Base-by-base conservation (phyloP, 2,329 filamentous ascomycete species). In the Aspergillus aculeatinus region DNA sequence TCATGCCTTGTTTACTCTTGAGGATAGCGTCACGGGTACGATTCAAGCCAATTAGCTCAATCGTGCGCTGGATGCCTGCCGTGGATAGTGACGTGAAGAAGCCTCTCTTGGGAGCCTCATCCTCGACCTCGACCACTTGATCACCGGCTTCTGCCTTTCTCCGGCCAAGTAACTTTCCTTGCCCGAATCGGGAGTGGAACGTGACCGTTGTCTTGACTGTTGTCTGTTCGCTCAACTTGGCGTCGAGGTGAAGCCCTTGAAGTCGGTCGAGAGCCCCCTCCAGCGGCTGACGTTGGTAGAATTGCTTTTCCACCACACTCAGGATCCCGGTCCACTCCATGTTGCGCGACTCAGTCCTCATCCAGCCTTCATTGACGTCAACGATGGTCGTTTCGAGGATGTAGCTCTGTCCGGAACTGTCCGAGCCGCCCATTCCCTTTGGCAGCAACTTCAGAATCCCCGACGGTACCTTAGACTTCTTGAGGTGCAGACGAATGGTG, bases 281-380 rank as follows among this genome's bases (percentile, higher is more conserved):
- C 1, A 65, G 59, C 16, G 63, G 64, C 16, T 81, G 80, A 5
- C 85, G 79, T 57, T 78, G 76, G 69, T 85, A 88, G 19, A 76
- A 70, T 67, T 88, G 86, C 56, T 81, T 81, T 70, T 89, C 86
- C 44, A 88, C 80, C 1, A 89, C 86, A 53, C 82, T 85, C 35
- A 89, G 71, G 21, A 89, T 84, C 35, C 86, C 85, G 0, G 85
- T 87, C 84, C 84, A 88, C 67, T 89, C 86, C 68, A 89, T 80
- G 62, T 89, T 89, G 60, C 81, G 79, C 14, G 82, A 85, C 67
- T 88, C 85, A 0, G 85, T 87, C 70, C 84, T 79, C 86, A 89
- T 88, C 83, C 84, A 86, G 58, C 86, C 86, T 66, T 87, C 82
- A 60, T 80, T 82, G 55, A 84, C 77, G 68, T 88, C 85, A 16